Evolutionary conservation across 257 asterid species (phyloP).

Genomic region (Ilex asprella): DNA sequence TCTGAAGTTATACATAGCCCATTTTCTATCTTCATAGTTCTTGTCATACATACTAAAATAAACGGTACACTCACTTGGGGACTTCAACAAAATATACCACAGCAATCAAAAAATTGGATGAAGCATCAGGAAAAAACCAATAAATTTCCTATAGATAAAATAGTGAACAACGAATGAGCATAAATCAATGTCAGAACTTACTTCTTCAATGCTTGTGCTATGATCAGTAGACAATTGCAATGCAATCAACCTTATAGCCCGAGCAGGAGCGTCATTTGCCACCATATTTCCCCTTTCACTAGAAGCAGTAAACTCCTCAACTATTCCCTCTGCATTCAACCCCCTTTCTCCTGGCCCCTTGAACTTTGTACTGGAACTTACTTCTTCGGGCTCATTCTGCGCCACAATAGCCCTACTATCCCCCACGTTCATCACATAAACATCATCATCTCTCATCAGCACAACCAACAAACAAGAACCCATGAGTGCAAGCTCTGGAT

Average conservation of each 20-base stretch:
- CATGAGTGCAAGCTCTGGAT: conserved; percentile 96
- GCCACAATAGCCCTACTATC: conserved; percentile 98
- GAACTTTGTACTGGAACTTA: conserved; percentile 24
- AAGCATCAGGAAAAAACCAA: neutral
- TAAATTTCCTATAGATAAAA: neutral
- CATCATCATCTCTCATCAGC: conserved; percentile 97
- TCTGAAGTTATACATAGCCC: too few relatives aligned
- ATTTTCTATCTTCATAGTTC: too few relatives aligned
- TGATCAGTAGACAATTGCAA: conserved; percentile 94
- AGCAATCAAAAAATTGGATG: too few relatives aligned
- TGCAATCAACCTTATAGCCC: conserved; percentile 52
- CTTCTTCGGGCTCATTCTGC: conserved; percentile 53
- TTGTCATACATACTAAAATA: too few relatives aligned
- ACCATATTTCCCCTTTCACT: conserved; percentile 33
- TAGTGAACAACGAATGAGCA: conserved; percentile 3
- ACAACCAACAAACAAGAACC: conserved; percentile 93
- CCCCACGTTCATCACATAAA: conserved; percentile 93
- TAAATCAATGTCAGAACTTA: conserved; percentile 17
- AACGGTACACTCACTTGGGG: too few relatives aligned
- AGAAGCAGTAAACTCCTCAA: conserved; percentile 51
- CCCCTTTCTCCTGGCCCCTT: conserved; percentile 33
- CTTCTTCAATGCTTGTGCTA: conserved; percentile 95
- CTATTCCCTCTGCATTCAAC: conserved; percentile 43
- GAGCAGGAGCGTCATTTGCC: conserved; percentile 46
- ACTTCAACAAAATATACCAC: too few relatives aligned